These are phyloP conservation scores for Podospora sp. DNA, from an alignment of 495 filamentous ascomycete species.

Conservation along the genomic window DNA sequence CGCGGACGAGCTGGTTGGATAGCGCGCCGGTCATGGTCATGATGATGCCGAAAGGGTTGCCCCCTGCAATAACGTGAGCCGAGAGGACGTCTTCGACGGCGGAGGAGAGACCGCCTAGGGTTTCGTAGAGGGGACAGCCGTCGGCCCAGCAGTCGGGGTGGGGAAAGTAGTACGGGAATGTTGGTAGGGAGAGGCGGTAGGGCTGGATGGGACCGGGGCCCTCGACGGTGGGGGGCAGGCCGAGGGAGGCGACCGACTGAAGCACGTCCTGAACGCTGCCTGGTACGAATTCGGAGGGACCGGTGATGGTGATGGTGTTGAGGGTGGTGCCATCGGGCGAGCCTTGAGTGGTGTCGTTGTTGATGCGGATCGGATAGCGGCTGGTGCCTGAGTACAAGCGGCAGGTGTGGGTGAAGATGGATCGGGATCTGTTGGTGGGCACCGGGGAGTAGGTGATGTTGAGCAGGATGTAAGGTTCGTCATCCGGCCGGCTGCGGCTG, in stretches of 20 bases:
- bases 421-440: background rate
- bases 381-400: conserved; percentile 5
- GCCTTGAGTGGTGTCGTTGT: conserved; percentile 2
- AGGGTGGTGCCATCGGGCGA: background rate
- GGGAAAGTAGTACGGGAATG: background rate
- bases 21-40: background rate
- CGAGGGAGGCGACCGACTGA: background rate
- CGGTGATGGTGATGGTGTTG: background rate
- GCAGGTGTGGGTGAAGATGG: background rate
- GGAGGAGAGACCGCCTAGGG: conserved; percentile 1
- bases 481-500: background rate
- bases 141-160: background rate
- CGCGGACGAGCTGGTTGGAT: background rate
- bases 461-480: conserved; percentile 1
- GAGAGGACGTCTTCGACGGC: background rate
- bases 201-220: conserved; percentile 3
- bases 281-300: background rate
- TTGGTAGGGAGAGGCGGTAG: conserved; percentile 4
- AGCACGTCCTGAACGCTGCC: background rate
- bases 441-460: conserved; percentile 4
- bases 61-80: background rate
- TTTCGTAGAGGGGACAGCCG: background rate
- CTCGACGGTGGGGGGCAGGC: background rate
- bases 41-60: background rate
- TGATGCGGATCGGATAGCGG: conserved; percentile 9